Percentiles rank a stretch among this genome's conserved stretches.
Evolutionary conservation across 331 rosid genomes (phyloP).

Genomic region (Quercus tomentella): DNA sequence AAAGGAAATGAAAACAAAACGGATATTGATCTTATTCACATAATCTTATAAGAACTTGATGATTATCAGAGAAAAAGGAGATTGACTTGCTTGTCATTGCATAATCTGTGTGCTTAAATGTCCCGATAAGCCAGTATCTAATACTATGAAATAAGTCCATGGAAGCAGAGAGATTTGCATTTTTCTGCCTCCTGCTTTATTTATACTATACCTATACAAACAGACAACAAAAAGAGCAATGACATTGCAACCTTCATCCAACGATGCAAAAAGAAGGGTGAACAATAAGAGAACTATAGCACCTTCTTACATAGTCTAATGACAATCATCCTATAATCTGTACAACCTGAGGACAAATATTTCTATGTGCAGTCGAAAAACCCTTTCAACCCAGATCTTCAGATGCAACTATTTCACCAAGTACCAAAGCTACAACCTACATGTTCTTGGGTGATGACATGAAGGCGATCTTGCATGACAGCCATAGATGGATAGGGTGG

Average conservation of each 20-base stretch:
- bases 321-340: conserved; percentile 41
- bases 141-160: conserved; percentile 5
- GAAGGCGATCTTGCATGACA: conserved; percentile 52
- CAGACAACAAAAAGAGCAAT: conserved; percentile 38
- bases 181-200: conserved; percentile 38
- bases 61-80: background rate
- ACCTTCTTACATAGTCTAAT: conserved; percentile 32
- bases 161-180: conserved; percentile 19
- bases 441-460: conserved; percentile 75
- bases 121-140: conserved; percentile 21
- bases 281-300: conserved; percentile 22
- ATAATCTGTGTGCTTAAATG: conserved; percentile 15
- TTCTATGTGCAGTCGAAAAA: conserved; percentile 51
- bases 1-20: background rate
- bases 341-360: conserved; percentile 30
- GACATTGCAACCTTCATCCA: conserved; percentile 37
- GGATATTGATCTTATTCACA: background rate
- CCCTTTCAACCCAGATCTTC: conserved; percentile 35
- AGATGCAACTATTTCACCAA: conserved; percentile 40
- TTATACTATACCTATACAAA: conserved; percentile 42
- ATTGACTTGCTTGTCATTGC: conserved; percentile 27
- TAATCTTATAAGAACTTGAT: background rate
- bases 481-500: conserved; percentile 59
- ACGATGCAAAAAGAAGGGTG: conserved; percentile 4
- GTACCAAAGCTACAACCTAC: conserved; percentile 80